Base-by-base conservation (phyloP, 768 basidiomycete genomes). In the Pleurotus djamor region DNA sequence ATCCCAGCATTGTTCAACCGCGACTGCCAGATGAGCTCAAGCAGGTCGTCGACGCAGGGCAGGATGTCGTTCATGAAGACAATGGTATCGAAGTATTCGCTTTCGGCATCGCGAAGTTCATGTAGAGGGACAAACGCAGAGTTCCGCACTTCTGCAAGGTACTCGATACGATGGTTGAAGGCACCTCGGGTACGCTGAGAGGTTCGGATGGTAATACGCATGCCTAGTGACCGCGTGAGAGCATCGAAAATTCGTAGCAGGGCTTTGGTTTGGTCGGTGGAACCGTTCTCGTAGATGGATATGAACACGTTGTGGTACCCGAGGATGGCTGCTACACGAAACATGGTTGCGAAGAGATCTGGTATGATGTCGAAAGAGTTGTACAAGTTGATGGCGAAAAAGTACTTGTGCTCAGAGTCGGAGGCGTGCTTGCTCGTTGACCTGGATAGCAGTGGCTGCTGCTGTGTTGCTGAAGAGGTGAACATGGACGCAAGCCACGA, bases 51-150 rank as follows among this genome's bases (percentile, higher is more conserved):
- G 38, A 97, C 87, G 73, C 97, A 99, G 17, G 97, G 97, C 8
- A 99, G 79, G 74, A 99, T 89, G 73, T 99, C 97, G 83, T 99
- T 99, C 95, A 98, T 98, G 82, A 99, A 99, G 61, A 98, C 79
- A 76, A 99, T 92, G 38, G 89, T 86, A 76, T 99, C 96, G 65
- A 98, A 99, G 66, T 92, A 89, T 74, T 98, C 96, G 69, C 91
- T 91, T 69, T 95, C 88, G 28, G 88, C 77, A 70, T 97, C 96
- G 43, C 97, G 83, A 38, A 97, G 83, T 68, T 98, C 97, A 75
- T 96, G 91, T 21, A 98, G 79, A 1, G 97, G 97, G 2, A 92
- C 94, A 71, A 99, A 92, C 12, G 97, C 97, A 32, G 94, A 89
- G 72, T 99, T 98, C 61, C 97, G 91, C n/a, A 99, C 96, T 70